Base-by-base conservation (phyloP, 495 filamentous ascomycete species). In the Sphaerosporella brunnea region DNA sequence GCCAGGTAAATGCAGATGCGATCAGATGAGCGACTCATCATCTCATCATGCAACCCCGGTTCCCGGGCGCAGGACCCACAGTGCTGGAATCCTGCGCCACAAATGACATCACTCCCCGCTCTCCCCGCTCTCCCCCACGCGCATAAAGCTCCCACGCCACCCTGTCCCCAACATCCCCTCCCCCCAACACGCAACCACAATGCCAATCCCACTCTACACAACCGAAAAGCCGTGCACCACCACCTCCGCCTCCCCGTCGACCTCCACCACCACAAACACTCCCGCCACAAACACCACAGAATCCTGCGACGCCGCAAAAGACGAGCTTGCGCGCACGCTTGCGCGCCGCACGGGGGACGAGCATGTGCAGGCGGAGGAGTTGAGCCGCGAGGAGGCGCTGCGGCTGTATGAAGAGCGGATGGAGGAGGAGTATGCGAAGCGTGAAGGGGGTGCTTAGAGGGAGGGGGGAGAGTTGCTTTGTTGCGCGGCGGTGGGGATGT, bases 391-490 rank as follows among this genome's bases (percentile, higher is more conserved):
- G 46, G 74, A 75, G 55, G 76, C 73, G 1, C 77, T 79, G 49
- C 66, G 66, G 20, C 48, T 71, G 13, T 84, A 82, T 43, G 74
- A 79, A 57, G 78, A 82, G 64, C 64, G 70, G n/a, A 82, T 81
- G 51, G 76, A 80, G 66, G 79, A 82, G 34, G 78, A 84, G 62
- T 82, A 84, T 59, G 78, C 79, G n/a, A 82, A 82, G 68, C 62
- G 78, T 39, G 79, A 82, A 53, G 78, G 79, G 0, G 78, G 79
- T 32, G 75, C 78, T 23, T 82, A 56, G 59, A 26, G 16, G n/a
- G 25, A n/a, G n/a, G 3, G 32, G 50, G 2, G 11, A 36, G 43
- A 10, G n/a, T 3, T 23, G 15, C 26, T n/a, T n/a, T n/a, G n/a
- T n/a, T n/a, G 26, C 4, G 18, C 20, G 30, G 42, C 28, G 35